These are phyloP conservation scores for Pythium plurisporium DNA, from an alignment of 352 stramenopile species.

Conservation along the genomic window DNA sequence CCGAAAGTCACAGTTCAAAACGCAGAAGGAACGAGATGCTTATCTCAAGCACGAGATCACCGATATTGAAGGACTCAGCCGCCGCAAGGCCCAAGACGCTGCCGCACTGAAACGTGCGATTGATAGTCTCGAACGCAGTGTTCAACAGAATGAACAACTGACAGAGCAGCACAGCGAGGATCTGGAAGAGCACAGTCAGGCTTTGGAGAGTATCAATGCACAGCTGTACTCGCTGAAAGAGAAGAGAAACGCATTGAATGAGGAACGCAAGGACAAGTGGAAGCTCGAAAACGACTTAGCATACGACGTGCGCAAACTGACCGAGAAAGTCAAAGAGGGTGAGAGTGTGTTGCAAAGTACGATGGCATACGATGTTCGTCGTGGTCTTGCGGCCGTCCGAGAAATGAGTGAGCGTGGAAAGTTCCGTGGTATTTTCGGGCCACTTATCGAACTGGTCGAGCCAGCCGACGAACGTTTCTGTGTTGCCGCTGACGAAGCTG, in stretches of 20 bases:
- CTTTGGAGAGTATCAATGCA: slow-evolving; percentile 45
- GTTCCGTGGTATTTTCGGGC: slow-evolving; percentile 87
- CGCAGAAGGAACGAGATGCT: slow-evolving; percentile 90
- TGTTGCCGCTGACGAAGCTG: slow-evolving; percentile 94
- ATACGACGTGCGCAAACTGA: slow-evolving; percentile 69
- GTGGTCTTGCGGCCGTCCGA: slow-evolving; percentile 76
- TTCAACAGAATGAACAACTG: slow-evolving; percentile 41
- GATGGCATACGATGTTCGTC: slow-evolving; percentile 83
- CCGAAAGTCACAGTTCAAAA: slow-evolving; percentile 92
- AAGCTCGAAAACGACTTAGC: slow-evolving; percentile 73
- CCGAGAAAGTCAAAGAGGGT: slow-evolving; percentile 63
- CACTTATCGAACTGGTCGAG: slow-evolving; percentile 96
- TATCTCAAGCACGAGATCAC: slow-evolving; percentile 69
- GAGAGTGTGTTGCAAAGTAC: slow-evolving; percentile 78
- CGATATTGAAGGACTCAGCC: slow-evolving; percentile 58
- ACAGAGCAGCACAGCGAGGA: slow-evolving; percentile 42
- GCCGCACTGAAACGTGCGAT: slow-evolving; percentile 36
- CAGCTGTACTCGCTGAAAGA: slow-evolving; percentile 74
- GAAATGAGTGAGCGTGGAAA: slow-evolving; percentile 84
- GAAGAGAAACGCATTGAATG: slow-evolving; percentile 68
- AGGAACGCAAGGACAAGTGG: slow-evolving; percentile 80
- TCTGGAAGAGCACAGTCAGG: slow-evolving; percentile 45
- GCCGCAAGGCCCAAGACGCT: slow-evolving; percentile 56
- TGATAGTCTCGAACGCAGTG: slow-evolving; percentile 34
- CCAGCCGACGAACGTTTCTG: slow-evolving; percentile 89